Evolutionary conservation across 257 asterid genomes (phyloP), one percentile per base, ranked within the genome.

Genomic region (Anisodus acutangulus): DNA sequence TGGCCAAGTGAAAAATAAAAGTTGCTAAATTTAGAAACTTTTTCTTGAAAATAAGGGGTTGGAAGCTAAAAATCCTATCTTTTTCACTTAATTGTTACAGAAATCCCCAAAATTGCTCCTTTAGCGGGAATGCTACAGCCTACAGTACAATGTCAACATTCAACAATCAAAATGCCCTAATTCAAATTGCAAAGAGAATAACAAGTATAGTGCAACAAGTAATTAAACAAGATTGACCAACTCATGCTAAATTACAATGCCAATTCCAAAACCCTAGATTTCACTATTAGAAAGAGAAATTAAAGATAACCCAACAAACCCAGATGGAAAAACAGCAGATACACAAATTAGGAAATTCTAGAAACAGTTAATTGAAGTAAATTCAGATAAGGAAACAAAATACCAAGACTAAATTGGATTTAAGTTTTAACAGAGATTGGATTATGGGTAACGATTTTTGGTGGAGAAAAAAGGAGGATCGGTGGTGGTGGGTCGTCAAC

Each of bases 41-140:
- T 31, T 4, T 22, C 43, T 51, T 51, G 47, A 49, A 49, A 74
- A 49, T 12, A 74, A 74, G 62, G 62, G 13, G 8, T 22, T 74
- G n/a, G 47, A 76, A 51, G 45, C 63, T 76, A 76, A 76, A 76
- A 76, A 76, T 51, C 63, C 81, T 12, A 76, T 43, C 81, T 76
- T 51, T 76, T 0, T 76, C 63, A 76, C 60, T 76, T 6, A 53
- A n/a, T 43, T 43, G 57, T 67, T 35, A 67, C 47, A 67, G 74
- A 35, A 67, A 67, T 6, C 22, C 35, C 35, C n/a, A 66, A 31
- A 0, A 0, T 0, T 12, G 15, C 15, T 66, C 72, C 72, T 66
- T 11, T 31, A 66, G 72, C 0, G n/a, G 79, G 22, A n/a, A 60
- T n/a, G 35, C 35, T 31, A 31, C 35, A 60, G 31, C 26, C 35